Conservation (phyloP, 73 alveolate species). For the Tetrahymena malaccensis region DNA sequence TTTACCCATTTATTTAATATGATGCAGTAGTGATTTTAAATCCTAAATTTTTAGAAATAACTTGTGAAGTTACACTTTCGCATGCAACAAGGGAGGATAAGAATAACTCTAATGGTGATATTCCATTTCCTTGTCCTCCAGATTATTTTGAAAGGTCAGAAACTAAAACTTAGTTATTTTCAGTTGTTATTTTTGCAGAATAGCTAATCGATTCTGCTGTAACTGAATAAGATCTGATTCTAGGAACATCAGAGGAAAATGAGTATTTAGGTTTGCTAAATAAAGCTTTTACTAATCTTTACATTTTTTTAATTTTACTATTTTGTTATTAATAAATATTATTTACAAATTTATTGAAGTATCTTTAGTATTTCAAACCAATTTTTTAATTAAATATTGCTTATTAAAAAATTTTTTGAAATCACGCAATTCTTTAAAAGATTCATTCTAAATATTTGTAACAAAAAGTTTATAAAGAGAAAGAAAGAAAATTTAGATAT, state of each 20-base stretch:
- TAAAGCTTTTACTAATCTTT: neutral
- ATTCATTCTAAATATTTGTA: too few species aligned
- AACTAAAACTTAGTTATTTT: neutral
- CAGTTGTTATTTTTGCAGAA: neutral
- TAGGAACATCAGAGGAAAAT: neutral
- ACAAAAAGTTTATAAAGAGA: too few species aligned
- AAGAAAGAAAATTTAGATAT: too few species aligned
- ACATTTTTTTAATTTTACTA: too few species aligned
- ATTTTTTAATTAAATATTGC: too few species aligned
- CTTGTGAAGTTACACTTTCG: neutral
- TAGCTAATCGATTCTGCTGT: neutral
- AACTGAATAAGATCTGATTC: neutral
- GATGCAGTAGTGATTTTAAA: neutral
- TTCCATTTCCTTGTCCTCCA: neutral
- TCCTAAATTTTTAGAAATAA: neutral
- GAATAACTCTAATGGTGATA: neutral
- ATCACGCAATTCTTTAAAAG: too few species aligned
- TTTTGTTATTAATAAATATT: too few species aligned
- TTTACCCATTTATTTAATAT: neutral
- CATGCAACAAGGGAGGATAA: neutral
- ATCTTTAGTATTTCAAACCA: too few species aligned
- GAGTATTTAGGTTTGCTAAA: neutral
- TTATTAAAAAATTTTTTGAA: too few species aligned
- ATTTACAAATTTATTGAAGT: too few species aligned
- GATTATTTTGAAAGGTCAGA: neutral